Conservation (phyloP, 306 rosid genomes). For the Quillaja saponaria region DNA sequence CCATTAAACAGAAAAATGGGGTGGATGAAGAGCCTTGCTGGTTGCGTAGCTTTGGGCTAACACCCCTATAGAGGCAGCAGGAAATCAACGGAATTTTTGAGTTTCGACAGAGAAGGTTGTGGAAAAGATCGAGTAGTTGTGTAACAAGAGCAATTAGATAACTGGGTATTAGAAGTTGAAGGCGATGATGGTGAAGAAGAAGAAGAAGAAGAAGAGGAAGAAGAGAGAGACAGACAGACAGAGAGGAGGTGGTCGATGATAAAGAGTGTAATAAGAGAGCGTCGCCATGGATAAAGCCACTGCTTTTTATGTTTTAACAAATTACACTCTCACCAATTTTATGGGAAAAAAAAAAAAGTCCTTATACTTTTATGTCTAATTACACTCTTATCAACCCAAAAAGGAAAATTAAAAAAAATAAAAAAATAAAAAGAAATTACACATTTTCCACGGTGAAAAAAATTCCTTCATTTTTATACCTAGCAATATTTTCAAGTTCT, state of each 20-base stretch:
- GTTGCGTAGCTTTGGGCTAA: constrained; percentile 41
- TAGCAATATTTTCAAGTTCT: no score
- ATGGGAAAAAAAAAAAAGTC: no score
- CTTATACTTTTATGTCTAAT: no score
- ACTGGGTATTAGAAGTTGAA: constrained; percentile 1
- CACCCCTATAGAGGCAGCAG: constrained; percentile 32
- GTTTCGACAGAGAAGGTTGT: constrained; percentile 32
- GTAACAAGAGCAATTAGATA: constrained; percentile 36
- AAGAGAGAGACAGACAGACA: no score
- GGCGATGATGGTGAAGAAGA: constrained; percentile 28
- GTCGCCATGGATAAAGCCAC: constrained; percentile 78
- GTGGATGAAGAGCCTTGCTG: constrained; percentile 43
- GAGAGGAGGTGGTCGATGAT: constrained; percentile 7
- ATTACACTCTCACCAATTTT: no score
- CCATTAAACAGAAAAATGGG: constrained; percentile 61
- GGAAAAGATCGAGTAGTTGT: constrained; percentile 43
- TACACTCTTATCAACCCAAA: no score
- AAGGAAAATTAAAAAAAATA: no score
- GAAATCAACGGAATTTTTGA: constrained; percentile 30
- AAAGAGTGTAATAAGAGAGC: constrained; percentile 49
- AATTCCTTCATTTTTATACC: no score
- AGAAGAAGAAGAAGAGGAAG: constrained; percentile 36
- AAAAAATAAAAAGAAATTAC: no score
- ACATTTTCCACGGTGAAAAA: no score
- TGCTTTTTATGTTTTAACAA: no score